Evolutionary conservation across 768 basidiomycete genomes (phyloP).

Genomic region (Sutorius australiensis): DNA sequence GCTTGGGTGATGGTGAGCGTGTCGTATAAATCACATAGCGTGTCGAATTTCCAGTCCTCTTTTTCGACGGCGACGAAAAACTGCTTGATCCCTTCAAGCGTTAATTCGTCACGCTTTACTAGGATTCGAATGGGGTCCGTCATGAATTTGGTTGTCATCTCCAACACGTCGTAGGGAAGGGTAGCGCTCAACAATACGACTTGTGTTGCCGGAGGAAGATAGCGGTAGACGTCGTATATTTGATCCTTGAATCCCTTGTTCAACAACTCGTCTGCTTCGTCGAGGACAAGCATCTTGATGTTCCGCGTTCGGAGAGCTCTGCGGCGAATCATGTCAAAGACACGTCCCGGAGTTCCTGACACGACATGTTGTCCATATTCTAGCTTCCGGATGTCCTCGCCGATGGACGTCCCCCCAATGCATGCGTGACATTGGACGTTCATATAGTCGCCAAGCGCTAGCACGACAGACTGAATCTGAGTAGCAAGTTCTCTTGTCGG

Average conservation of each 20-base stretch:
- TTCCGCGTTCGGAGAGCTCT: slow-evolving; percentile 90
- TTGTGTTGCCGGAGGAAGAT: slow-evolving; percentile 94
- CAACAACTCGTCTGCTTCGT: slow-evolving; percentile 93
- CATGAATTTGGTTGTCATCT: slow-evolving; percentile 99
- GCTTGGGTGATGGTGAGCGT: slow-evolving; percentile 99
- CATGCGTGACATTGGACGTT: slow-evolving; percentile 98
- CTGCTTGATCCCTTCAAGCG: slow-evolving; percentile 93
- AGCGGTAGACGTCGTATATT: slow-evolving; percentile 98
- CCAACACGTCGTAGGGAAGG: slow-evolving; percentile 92
- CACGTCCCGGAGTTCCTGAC: slow-evolving; percentile 94
- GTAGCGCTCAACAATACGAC: slow-evolving; percentile 96
- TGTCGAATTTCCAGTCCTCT: slow-evolving; percentile 99
- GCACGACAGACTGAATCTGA: slow-evolving; percentile 97
- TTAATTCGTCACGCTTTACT: slow-evolving; percentile 99
- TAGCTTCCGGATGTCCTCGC: slow-evolving; percentile 95
- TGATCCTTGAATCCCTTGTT: slow-evolving; percentile 99
- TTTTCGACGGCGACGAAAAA: slow-evolving; percentile 99
- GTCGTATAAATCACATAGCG: slow-evolving; percentile 94
- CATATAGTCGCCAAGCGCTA: slow-evolving; percentile 98
- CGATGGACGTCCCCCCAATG: slow-evolving; percentile 95
- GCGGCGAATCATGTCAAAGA: slow-evolving; percentile 98
- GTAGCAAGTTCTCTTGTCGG: slow-evolving; percentile 98
- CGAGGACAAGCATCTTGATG: slow-evolving; percentile 96
- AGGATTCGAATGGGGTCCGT: slow-evolving; percentile 97
- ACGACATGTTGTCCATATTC: slow-evolving; percentile 98